Percentiles rank a stretch among this genome's conserved stretches.
Evolutionary conservation across 2,329 filamentous ascomycete species (phyloP).

Genomic region (Xylariomycetidae sp.): DNA sequence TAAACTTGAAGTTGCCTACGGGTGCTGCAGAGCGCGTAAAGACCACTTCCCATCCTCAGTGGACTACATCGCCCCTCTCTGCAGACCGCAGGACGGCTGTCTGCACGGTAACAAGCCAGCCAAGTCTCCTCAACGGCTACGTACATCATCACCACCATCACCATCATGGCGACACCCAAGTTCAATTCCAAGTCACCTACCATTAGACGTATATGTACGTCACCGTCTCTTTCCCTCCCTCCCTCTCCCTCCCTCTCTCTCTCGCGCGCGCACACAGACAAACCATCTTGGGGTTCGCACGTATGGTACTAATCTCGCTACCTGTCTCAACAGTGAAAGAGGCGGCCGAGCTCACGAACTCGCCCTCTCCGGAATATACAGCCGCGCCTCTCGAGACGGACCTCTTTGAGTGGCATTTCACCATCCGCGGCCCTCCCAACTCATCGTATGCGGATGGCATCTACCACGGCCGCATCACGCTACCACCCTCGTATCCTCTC

Average conservation of each 20-base stretch:
- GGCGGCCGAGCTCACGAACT: conserved; percentile 76
- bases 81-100: too few relatives aligned
- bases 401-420: conserved; percentile 99
- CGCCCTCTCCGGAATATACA: conserved; percentile 79
- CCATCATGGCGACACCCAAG: conserved; percentile 39
- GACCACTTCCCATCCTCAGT: too few relatives aligned
- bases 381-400: conserved; percentile 82
- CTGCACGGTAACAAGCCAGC: too few relatives aligned
- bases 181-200: conserved; percentile 77
- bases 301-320: conserved; percentile 2
- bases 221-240: conserved; percentile 3
- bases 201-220: conserved; percentile 75
- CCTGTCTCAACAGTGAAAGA: conserved; percentile 64
- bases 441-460: conserved; percentile 77
- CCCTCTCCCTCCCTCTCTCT: conserved; percentile 1
- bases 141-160: too few relatives aligned
- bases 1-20: too few relatives aligned
- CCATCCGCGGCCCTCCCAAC: conserved; percentile 79
- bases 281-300: too few relatives aligned
- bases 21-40: too few relatives aligned
- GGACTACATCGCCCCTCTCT: too few relatives aligned
- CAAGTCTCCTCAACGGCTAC: too few relatives aligned
- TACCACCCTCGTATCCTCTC: conserved; percentile 85
- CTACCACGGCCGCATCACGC: conserved; percentile 92
- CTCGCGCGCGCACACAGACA: too few relatives aligned